Percentiles rank a stretch among this genome's conserved stretches.
Evolutionary conservation across 1,284 basidiomycete species (phyloP).

Genomic region (Jaminaea rosea): DNA sequence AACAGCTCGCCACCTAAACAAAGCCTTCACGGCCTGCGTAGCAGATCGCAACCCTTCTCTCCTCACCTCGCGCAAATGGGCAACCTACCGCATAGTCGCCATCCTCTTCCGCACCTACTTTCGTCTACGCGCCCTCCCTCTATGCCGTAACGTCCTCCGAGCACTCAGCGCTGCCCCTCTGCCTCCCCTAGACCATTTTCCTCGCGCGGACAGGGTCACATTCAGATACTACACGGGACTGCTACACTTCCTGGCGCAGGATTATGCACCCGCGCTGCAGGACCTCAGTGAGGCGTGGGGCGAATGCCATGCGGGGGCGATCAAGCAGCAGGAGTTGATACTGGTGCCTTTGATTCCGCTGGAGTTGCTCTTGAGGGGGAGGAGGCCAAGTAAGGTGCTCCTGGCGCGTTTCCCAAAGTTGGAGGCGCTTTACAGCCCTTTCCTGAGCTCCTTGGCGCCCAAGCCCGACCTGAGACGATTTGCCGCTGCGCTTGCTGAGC

Average conservation of each 20-base stretch:
- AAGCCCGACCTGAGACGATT: conserved; percentile 64
- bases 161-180: conserved; percentile 81
- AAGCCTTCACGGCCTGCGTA: conserved; percentile 82
- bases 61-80: conserved; percentile 74
- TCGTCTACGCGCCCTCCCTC: conserved; percentile 78
- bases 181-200: conserved; percentile 66
- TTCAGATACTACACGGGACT: conserved; percentile 80
- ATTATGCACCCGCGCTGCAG: conserved; percentile 66
- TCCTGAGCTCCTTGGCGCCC: conserved; percentile 48
- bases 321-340: conserved; percentile 68
- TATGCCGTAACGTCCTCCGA: conserved; percentile 83
- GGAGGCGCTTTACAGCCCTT: conserved; percentile 66
- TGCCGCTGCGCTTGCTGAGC: conserved; percentile 60
- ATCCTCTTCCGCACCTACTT: conserved; percentile 90
- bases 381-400: conserved; percentile 64
- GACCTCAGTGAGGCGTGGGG: conserved; percentile 74
- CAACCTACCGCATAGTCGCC: conserved; percentile 86
- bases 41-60: conserved; percentile 63
- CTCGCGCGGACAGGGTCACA: conserved; percentile 73
- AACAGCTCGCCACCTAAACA: conserved; percentile 78
- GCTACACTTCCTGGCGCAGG: conserved; percentile 83
- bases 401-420: conserved; percentile 63
- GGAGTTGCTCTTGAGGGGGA: conserved; percentile 62
- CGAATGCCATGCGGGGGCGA: conserved; percentile 61
- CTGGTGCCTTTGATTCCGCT: conserved; percentile 1